phyloP scores from a whole-genome alignment of 2,329 filamentous ascomycete genomes.

The Truncatella angustata region DNA sequence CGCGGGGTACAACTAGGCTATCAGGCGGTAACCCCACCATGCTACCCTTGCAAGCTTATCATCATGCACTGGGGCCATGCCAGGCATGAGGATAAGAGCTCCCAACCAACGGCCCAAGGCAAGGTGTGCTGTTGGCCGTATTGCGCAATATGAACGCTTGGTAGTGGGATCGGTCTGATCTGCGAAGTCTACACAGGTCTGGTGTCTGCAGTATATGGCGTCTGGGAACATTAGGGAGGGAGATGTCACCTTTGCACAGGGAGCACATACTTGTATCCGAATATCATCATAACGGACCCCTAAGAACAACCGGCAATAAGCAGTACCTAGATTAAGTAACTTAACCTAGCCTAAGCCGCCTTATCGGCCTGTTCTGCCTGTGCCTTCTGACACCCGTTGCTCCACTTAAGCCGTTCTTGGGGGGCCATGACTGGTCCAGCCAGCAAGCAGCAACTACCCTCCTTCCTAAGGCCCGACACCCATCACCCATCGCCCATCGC shows the following conservation, averaged over 20 bases:
- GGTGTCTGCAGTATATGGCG: too few relatives aligned
- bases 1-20: constrained; percentile 9
- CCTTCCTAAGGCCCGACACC: background rate
- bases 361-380: constrained; percentile 9
- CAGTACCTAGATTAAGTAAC: too few relatives aligned
- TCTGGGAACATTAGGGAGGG: too few relatives aligned
- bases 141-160: too few relatives aligned
- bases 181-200: too few relatives aligned
- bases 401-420: background rate
- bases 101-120: constrained; percentile 3
- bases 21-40: constrained; percentile 6
- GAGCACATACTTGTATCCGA: too few relatives aligned
- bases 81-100: constrained; percentile 7
- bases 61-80: background rate
- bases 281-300: too few relatives aligned
- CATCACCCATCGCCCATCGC: too few relatives aligned
- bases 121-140: too few relatives aligned
- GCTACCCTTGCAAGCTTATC: background rate
- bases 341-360: background rate
- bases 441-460: background rate
- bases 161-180: too few relatives aligned
- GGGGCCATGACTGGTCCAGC: background rate
- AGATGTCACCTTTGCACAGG: too few relatives aligned
- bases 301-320: too few relatives aligned
- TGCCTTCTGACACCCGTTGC: constrained; percentile 5